Base-by-base conservation (phyloP, 2,329 filamentous ascomycete species). In the Allantophomopsis cytisporea region DNA sequence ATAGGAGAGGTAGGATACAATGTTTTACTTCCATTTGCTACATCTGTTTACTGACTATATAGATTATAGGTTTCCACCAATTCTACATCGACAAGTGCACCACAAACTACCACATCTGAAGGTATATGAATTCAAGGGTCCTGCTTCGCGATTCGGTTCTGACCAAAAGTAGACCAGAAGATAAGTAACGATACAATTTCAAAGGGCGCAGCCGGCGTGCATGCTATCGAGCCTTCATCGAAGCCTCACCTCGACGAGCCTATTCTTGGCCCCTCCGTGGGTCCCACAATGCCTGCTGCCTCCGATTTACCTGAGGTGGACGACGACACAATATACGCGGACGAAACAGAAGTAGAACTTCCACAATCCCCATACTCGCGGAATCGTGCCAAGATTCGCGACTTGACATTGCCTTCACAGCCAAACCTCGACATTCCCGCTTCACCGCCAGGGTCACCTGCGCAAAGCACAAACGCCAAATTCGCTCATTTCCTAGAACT, bases 361-460 rank as follows among this genome's bases (percentile, higher is more conserved):
- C 51, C 51, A 18, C 48, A 50, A 40, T 88, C 81, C 1, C 82
- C 82, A 1, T 85, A 86, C 60, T 73, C 78, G 1, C 62, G 71
- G 36, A 71, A 68, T 43, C 77, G 82, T 47, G 66, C 74, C 20
- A 60, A 77, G 16, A 62, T 86, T 13, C 80, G 79, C 48, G 72
- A 80, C 50, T 71, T 89, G 33, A 91, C 84, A 17, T 68, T 89
- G 34, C 84, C 84, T 2, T 66, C 75, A 2, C 60, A 78, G 4
- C 77, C 83, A 1, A 79, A 85, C 59, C 74, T 86, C 51, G 66
- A 77, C 48, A 86, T 91, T 44, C 83, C 83, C 0, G 67, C 73
- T 8, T 86, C 83, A 4, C 83, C 83, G 1, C 77, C 80, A 1
- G 73, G 73, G 17, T 72, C 73, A 2, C 73, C 73, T 10, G 60